phyloP scores from a whole-genome alignment of 2,329 filamentous ascomycete species.

The Talaromyces pinophilus region DNA sequence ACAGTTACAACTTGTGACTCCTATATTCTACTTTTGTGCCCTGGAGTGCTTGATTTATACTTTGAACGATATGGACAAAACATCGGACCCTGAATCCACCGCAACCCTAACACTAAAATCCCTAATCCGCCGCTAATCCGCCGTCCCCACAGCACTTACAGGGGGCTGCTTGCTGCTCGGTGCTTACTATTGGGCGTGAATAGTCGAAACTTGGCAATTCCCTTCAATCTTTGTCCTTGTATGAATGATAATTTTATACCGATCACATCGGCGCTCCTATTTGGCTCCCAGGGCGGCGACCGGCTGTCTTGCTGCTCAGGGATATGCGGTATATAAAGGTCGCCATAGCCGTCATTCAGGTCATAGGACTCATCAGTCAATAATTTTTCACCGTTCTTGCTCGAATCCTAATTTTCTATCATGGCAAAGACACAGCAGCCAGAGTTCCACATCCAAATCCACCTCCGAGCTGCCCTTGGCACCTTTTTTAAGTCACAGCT shows the following conservation, averaged over 20 bases:
- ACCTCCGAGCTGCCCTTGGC: not conserved
- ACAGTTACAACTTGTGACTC: no score
- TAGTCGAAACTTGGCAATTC: not conserved
- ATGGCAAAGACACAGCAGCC: not conserved
- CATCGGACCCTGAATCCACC: no score
- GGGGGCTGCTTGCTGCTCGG: not conserved
- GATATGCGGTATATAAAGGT: not conserved
- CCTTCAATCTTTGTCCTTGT: not conserved
- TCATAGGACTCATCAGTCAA: not conserved
- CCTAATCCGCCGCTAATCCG: not conserved
- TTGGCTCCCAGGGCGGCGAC: not conserved
- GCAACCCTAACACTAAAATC: not conserved
- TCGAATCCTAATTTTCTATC: not conserved
- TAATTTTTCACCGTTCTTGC: not conserved
- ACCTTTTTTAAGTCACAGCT: conserved; percentile 16
- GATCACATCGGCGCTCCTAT: not conserved
- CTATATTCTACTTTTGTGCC: no score
- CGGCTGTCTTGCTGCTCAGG: not conserved
- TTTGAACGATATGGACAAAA: no score
- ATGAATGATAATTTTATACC: not conserved
- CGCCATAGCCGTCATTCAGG: not conserved
- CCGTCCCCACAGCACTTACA: not conserved
- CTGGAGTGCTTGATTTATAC: no score
- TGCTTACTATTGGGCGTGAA: not conserved
- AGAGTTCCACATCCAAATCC: conserved; percentile 12